phyloP scores from a whole-genome alignment of 176 grass and related monocot species.

The Tillandsia leiboldiana region DNA sequence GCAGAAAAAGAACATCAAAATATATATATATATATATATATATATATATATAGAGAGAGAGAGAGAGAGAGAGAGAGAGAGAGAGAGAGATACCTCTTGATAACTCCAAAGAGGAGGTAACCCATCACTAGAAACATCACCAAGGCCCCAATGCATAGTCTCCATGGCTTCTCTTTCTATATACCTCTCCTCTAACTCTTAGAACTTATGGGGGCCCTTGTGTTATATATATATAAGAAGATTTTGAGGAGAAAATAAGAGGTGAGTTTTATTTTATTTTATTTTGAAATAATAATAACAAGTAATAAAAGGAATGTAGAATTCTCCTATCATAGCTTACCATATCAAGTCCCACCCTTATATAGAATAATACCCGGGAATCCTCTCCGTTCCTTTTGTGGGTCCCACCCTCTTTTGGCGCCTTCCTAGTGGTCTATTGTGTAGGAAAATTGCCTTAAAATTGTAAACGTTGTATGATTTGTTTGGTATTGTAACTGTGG shows the following conservation, averaged over 20 bases:
- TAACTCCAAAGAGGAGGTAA: not conserved
- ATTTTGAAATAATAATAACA: constrained; percentile 1
- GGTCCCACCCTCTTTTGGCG: not conserved
- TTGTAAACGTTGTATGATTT: not conserved
- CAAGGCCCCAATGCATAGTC: constrained; percentile 1
- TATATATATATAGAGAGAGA: constrained; percentile 3
- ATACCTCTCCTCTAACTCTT: not conserved
- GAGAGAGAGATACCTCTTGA: constrained; percentile 1
- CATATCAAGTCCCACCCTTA: not conserved
- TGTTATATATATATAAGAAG: not conserved
- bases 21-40: not conserved
- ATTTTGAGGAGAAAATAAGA: not conserved
- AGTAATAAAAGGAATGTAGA: constrained; percentile 4
- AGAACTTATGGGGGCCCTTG: not conserved
- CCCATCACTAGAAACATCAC: not conserved
- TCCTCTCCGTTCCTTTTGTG: not conserved
- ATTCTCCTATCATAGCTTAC: not conserved
- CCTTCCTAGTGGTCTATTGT: not conserved
- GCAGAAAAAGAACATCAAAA: not conserved
- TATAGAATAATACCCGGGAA: not conserved
- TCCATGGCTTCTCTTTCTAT: not conserved
- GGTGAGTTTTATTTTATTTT: not conserved
- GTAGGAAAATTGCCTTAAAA: not conserved
- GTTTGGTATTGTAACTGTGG: not conserved
- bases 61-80: constrained; percentile 16